Evolutionary conservation across 1,284 basidiomycete species (phyloP).

Genomic region (Rhodotorula mucilaginosa): DNA sequence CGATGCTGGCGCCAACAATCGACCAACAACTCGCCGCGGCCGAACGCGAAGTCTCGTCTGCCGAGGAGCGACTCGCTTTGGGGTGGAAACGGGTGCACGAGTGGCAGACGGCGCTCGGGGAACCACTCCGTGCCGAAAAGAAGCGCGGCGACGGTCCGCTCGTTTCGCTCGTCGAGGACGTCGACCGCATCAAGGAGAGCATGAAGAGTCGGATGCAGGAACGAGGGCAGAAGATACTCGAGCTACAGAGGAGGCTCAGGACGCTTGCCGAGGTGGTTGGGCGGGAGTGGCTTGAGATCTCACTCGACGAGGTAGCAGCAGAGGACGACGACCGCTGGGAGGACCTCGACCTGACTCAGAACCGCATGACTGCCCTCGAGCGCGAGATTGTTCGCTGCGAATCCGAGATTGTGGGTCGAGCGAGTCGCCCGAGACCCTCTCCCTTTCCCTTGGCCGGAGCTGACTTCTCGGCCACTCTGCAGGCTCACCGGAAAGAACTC

Average conservation of each 20-base stretch:
- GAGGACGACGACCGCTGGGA: constrained; percentile 45
- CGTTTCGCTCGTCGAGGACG: constrained; percentile 6
- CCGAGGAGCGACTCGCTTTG: constrained; percentile 10
- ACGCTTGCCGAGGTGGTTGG: constrained; percentile 56
- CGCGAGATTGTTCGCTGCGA: constrained; percentile 75
- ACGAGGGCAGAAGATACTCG: constrained; percentile 23
- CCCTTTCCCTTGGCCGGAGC: not conserved
- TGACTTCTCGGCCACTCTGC: constrained; percentile 25
- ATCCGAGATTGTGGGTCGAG: constrained; percentile 65
- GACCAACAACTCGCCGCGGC: constrained; percentile 24
- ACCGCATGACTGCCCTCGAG: constrained; percentile 71
- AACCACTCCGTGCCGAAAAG: constrained; percentile 1
- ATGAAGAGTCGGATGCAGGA: constrained; percentile 35
- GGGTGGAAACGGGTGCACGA: constrained; percentile 14
- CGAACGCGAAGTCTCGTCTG: constrained; percentile 19
- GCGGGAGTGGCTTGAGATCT: constrained; percentile 56
- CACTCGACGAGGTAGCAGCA: constrained; percentile 28
- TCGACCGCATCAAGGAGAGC: constrained; percentile 20
- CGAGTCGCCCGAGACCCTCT: too few species aligned
- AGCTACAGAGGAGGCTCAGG: constrained; percentile 19
- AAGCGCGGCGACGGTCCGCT: constrained; percentile 13
- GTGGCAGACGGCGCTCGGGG: constrained; percentile 35
- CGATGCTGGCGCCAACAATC: constrained; percentile 11
- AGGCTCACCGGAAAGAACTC: constrained; percentile 66
- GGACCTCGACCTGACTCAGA: constrained; percentile 64